phyloP scores from a whole-genome alignment of 805 yeast species.

The Sugiyamaella qingdaonensis region DNA sequence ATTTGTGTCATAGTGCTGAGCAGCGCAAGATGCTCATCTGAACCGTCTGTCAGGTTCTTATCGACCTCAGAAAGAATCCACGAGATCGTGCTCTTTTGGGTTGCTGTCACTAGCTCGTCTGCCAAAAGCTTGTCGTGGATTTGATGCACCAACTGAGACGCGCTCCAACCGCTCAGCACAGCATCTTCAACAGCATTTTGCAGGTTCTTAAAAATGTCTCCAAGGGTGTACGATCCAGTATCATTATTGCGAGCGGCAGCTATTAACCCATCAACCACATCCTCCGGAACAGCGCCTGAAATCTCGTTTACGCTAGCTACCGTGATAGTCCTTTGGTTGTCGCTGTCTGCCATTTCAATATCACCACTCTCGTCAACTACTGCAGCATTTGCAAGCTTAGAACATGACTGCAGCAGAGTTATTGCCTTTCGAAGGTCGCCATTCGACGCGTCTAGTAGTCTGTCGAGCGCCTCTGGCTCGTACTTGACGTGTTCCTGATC shows the following conservation, averaged over 20 bases:
- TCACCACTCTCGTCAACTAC: slow-evolving; percentile 30
- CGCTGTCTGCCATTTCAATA: slow-evolving; percentile 32
- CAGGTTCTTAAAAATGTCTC: slow-evolving; percentile 21
- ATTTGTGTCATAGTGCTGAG: slow-evolving; percentile 58
- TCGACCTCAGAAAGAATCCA: slow-evolving; percentile 69
- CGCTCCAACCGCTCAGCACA: slow-evolving; percentile 72
- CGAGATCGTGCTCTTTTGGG: slow-evolving; percentile 63
- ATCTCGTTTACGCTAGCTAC: slow-evolving; percentile 55
- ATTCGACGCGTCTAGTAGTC: slow-evolving; percentile 64
- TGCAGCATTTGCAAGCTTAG: slow-evolving; percentile 31
- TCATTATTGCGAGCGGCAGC: slow-evolving; percentile 32
- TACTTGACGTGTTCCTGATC: slow-evolving; percentile 44
- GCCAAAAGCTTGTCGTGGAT: slow-evolving; percentile 62
- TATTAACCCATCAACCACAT: slow-evolving; percentile 42
- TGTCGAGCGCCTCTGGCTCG: slow-evolving; percentile 50
- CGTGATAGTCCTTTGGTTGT: slow-evolving; percentile 36
- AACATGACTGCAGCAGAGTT: slow-evolving; percentile 1
- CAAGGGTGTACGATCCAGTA: slow-evolving; percentile 21
- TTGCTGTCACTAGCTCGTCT: slow-evolving; percentile 46
- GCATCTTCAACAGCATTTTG: slow-evolving; percentile 45
- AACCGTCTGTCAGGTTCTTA: slow-evolving; percentile 70
- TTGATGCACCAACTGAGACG: slow-evolving; percentile 64
- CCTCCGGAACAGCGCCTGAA: slow-evolving; percentile 67
- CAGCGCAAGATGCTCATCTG: slow-evolving; percentile 82
- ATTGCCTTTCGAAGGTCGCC: slow-evolving; percentile 84